phyloP scores from a whole-genome alignment of 148 eudicot species.

The Fagopyrum esculentum region DNA sequence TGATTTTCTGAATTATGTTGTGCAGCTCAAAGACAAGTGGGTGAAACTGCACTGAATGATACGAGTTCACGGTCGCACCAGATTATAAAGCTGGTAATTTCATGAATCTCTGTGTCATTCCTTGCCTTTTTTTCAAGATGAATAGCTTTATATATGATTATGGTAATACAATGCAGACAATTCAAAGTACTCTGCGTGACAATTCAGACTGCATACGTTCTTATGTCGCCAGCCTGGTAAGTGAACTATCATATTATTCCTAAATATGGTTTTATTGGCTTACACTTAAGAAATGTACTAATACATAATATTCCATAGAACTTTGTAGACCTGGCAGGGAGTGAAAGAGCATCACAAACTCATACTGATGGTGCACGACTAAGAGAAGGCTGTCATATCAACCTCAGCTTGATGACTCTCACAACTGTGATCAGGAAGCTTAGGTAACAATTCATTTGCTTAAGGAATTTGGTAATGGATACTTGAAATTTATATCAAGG shows the following conservation, averaged over 20 bases:
- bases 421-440: constrained; percentile 95
- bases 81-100: constrained; percentile 75
- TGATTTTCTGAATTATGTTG: constrained; percentile 1
- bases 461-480: no score
- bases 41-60: constrained; percentile 93
- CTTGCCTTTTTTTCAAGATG: background rate
- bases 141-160: constrained; percentile 22
- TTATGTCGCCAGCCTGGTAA: constrained; percentile 90
- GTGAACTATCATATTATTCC: background rate
- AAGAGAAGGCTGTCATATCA: constrained; percentile 95
- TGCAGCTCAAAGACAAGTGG: constrained; percentile 96
- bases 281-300: background rate
- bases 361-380: constrained; percentile 91
- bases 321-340: constrained; percentile 96
- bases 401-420: constrained; percentile 91
- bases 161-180: constrained; percentile 49
- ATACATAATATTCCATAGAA: constrained; percentile 38
- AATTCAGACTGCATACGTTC: constrained; percentile 74
- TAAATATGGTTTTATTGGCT: background rate
- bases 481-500: no score
- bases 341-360: constrained; percentile 95
- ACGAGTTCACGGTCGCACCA: constrained; percentile 91
- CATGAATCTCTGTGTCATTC: background rate
- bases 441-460: constrained; percentile 33
- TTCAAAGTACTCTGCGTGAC: constrained; percentile 88